Evolutionary conservation across 306 rosid genomes (phyloP), one percentile per base, ranked within the genome.

Genomic region (Pterocarpus santalinus): DNA sequence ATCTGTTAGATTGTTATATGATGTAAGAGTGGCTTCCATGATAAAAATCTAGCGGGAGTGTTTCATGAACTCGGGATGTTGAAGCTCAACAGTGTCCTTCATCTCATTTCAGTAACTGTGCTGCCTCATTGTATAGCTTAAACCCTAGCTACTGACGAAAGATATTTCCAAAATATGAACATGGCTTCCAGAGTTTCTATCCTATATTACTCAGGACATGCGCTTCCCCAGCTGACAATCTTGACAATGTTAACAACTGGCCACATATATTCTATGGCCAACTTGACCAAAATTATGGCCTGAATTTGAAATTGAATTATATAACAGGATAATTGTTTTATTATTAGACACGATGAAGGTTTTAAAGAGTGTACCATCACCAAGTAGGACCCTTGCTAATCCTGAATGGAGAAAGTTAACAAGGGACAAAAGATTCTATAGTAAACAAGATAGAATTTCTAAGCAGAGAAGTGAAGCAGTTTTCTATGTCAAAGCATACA

Each of bases 71-170:
- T 9, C 5, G 41, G 41, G 41, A 38, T 38, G 41, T 38, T 38
- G 41, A 38, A 38, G 41, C 41, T 47, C 53, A 47, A 47, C 53
- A 47, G 8, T 47, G 53, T 47, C n/a, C 53, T 12, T 75, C 69
- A 32, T 41, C 65, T n/a, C 13, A 32, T 44, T 30, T 60, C 53
- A 75, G 5, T 28, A 75, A 5, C n/a, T n/a, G 34, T 17, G 33
- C 16, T 41, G 53, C 73, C 52, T 36, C 52, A 72, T 17, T 7
- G 30, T 22, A 57, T 55, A 55, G 47, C 52, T 56, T 53, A 73
- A 73, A 5, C 55, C 51, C 2, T 13, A 64, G 46, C 46, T 5
- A 35, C 10, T 12, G 73, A 35, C 41, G 39, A 36, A 34, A 17
- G 6, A 7, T 7, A 35, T 17, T 65, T 58, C 39, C 4, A 30